Percentiles rank a stretch among this genome's conserved stretches.
phyloP scores from a whole-genome alignment of 75 land plant genomes.

The Azolla pinnata region DNA sequence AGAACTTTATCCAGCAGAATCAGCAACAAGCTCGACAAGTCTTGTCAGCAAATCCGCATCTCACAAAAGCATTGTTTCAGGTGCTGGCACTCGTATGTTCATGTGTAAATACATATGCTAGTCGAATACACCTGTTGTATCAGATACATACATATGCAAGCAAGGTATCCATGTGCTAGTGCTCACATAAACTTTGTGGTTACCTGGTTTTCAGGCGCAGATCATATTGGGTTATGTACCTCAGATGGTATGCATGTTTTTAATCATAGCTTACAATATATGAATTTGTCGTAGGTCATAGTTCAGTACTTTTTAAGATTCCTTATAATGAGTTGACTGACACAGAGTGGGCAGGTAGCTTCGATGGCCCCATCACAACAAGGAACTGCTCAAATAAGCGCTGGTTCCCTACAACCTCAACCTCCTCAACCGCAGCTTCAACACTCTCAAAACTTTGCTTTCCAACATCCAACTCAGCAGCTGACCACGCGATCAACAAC shows the following conservation, averaged over 20 bases:
- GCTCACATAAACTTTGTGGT: no score
- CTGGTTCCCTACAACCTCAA: no score
- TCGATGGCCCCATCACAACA: no score
- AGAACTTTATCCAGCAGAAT: slow-evolving; percentile 66
- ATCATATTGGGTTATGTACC: slow-evolving; percentile 85
- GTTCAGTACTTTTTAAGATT: no score
- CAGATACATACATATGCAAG: no score
- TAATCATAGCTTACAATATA: neutral
- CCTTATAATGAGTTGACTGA: no score
- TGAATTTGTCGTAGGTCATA: neutral
- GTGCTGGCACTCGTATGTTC: slow-evolving; percentile 18
- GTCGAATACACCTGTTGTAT: no score
- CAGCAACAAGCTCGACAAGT: slow-evolving; percentile 60
- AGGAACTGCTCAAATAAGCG: no score
- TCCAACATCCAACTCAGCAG: slow-evolving; percentile 13
- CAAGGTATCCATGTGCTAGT: no score
- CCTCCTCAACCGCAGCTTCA: neutral
- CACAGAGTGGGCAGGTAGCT: no score
- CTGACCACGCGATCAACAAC: slow-evolving; percentile 17
- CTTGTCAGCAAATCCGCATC: slow-evolving; percentile 46
- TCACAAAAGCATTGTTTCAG: slow-evolving; percentile 87
- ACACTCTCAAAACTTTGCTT: neutral
- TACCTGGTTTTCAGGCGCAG: slow-evolving; percentile 55
- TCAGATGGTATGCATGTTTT: slow-evolving; percentile 52
- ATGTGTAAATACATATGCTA: neutral